Evolutionary conservation across 2,329 filamentous ascomycete genomes (phyloP), one percentile per base, ranked within the genome.

Genomic region (Epichloe scottii): DNA sequence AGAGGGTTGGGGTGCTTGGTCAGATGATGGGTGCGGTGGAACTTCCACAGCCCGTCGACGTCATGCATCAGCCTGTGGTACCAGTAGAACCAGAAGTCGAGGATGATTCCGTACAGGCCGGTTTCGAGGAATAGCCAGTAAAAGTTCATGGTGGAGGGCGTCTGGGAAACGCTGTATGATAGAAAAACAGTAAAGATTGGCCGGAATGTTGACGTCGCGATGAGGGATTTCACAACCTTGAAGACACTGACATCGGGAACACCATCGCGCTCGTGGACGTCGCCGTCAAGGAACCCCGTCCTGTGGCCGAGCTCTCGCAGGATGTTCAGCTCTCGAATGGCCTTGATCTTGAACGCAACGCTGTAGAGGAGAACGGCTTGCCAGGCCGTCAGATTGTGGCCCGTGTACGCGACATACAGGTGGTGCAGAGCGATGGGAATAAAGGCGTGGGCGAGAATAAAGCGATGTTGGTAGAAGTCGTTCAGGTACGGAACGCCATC

Each of bases 31-130:
- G 51, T 53, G 26, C 51, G 51, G 39, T 53, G 51, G 15, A 48
- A 53, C 38, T 53, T 50, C 51, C 51, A 53, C 5, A 53, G 44
- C 1, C 48, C 21, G 8, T 43, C 7, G 3, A 53, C 51, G 12
- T 53, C 48, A 5, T 53, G 51, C 51, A 53, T 53, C 21, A 53
- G 38, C n/a, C 51, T 14, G 37, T 53, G 51, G n/a, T 53, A 53
- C 51, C 51, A 53, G 43, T 53, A 53, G 51, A 53, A 53, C 33
- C 48, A 53, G 23, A 53, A 53, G 33, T 53, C 51, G 4, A 53
- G 51, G 11, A 53, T 43, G 33, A 53, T 44, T 0, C 26, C 47
- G 12, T 53, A 53, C 21, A 33, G 19, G 12, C 51, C 51, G 8
- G 33, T 43, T n/a, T 53, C 48, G 4, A 52, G 23, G 35, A 46